phyloP scores from a whole-genome alignment of 805 yeast genomes.

The Millerozyma miso region DNA sequence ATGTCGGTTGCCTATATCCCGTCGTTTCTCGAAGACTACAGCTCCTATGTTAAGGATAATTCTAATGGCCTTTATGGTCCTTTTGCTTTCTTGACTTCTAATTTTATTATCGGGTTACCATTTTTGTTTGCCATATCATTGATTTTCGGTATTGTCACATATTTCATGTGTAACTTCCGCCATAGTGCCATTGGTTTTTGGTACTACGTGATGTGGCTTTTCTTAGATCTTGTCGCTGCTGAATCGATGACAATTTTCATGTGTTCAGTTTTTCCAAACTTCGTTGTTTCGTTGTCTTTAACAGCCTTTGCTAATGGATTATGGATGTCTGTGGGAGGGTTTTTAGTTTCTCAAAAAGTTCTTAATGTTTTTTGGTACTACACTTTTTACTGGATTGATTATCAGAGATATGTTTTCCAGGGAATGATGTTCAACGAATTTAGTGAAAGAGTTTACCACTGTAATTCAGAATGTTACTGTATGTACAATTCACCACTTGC shows the following conservation, averaged over 20 bases:
- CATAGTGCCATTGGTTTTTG: slow-evolving; percentile 26
- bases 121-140: slow-evolving; percentile 29
- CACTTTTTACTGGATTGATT: slow-evolving; percentile 38
- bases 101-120: slow-evolving; percentile 34
- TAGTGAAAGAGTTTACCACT: slow-evolving; percentile 19
- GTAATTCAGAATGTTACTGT: slow-evolving; percentile 32
- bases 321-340: slow-evolving; percentile 44
- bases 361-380: slow-evolving; percentile 37
- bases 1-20: slow-evolving; percentile 42
- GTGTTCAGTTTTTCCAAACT: slow-evolving; percentile 29
- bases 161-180: slow-evolving; percentile 30
- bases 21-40: slow-evolving; percentile 32
- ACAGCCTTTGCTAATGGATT: slow-evolving; percentile 39
- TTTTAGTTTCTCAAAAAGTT: slow-evolving; percentile 29
- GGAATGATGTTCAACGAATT: slow-evolving; percentile 43
- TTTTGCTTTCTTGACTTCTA: slow-evolving; percentile 28
- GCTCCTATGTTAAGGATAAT: slow-evolving; percentile 26
- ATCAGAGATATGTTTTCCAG: slow-evolving; percentile 39
- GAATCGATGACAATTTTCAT: slow-evolving; percentile 36
- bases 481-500: slow-evolving; percentile 26
- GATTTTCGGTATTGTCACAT: slow-evolving; percentile 29
- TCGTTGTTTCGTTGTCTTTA: slow-evolving; percentile 35
- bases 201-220: slow-evolving; percentile 33
- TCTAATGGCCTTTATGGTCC: slow-evolving; percentile 37
- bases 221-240: slow-evolving; percentile 36